A percentile compares a stretch with the other conserved stretches of the same genome.
Evolutionary conservation across 2,329 filamentous ascomycete species (phyloP).

Genomic region (Sclerotinia minor): DNA sequence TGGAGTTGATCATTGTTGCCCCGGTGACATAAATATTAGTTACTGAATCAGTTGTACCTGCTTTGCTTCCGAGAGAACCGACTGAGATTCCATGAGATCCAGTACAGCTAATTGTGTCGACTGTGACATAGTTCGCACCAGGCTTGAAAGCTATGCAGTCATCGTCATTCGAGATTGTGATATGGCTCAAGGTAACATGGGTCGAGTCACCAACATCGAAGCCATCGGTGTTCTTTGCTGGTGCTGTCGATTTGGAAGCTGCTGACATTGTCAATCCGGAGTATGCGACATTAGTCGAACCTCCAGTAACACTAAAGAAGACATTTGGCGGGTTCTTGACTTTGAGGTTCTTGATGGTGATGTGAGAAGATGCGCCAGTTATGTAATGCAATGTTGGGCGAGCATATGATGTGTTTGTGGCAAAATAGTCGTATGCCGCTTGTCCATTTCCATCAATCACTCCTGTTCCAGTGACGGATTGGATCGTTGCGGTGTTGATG

Average conservation of each 20-base stretch:
- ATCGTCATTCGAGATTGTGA: constrained; percentile 56
- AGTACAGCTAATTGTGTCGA: constrained; percentile 47
- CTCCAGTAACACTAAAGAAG: constrained; percentile 46
- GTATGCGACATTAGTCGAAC: constrained; percentile 43
- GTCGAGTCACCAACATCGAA: constrained; percentile 50
- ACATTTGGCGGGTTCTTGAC: constrained; percentile 49
- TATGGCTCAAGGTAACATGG: constrained; percentile 51
- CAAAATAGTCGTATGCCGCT: constrained; percentile 46
- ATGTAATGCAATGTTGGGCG: constrained; percentile 48
- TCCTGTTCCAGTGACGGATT: constrained; percentile 45
- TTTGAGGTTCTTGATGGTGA: constrained; percentile 44
- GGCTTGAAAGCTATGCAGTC: constrained; percentile 60
- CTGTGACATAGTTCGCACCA: constrained; percentile 49
- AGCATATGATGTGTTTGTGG: constrained; percentile 43
- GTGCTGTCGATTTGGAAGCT: constrained; percentile 44
- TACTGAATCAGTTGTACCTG: constrained; percentile 44
- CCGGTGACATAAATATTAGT: constrained; percentile 47
- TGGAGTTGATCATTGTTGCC: constrained; percentile 46
- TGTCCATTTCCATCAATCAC: constrained; percentile 52
- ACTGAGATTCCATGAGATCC: constrained; percentile 51
- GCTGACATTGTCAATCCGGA: constrained; percentile 45
- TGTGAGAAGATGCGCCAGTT: constrained; percentile 42
- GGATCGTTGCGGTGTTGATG: constrained; percentile 45
- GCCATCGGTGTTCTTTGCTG: constrained; percentile 55
- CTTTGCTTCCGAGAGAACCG: constrained; percentile 47